phyloP scores from a whole-genome alignment of 805 yeast genomes.

The Starmera dryadoides region DNA sequence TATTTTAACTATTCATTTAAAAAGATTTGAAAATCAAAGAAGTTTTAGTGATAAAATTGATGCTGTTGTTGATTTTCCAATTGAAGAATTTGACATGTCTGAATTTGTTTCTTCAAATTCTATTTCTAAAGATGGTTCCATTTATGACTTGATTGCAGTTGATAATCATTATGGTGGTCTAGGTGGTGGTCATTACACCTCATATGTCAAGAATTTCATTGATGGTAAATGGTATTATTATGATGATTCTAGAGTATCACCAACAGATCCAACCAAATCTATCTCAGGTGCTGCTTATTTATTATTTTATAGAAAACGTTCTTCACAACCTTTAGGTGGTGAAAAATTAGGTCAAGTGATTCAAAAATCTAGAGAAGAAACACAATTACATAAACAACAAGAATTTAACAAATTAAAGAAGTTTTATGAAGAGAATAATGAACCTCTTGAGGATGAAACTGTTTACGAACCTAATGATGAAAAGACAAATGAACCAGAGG shows the following conservation, averaged over 20 bases:
- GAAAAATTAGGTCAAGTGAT: conserved; percentile 33
- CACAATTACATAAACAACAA: conserved; percentile 17
- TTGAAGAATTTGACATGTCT: conserved; percentile 69
- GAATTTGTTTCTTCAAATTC: conserved; percentile 38
- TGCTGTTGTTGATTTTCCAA: conserved; percentile 80
- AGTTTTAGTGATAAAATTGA: conserved; percentile 87
- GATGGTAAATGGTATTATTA: conserved; percentile 83
- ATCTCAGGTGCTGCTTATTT: conserved; percentile 80
- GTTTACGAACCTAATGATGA: conserved; percentile 3
- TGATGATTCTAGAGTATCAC: conserved; percentile 74
- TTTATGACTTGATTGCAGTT: conserved; percentile 86
- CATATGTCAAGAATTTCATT: conserved; percentile 72
- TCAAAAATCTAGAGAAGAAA: conserved; percentile 30
- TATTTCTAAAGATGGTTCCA: conserved; percentile 21
- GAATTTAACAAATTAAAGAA: conserved; percentile 17
- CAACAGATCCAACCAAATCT: conserved; percentile 50
- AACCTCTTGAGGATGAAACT: conserved; percentile 9
- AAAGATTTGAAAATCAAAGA: conserved; percentile 79
- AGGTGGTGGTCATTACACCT: conserved; percentile 97
- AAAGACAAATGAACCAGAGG: conserved; percentile 6
- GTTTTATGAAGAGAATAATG: conserved; percentile 21
- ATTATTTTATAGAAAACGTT: conserved; percentile 65
- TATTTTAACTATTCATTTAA: conserved; percentile 80
- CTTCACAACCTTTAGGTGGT: conserved; percentile 39
- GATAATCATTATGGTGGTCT: conserved; percentile 95